Base-by-base conservation (phyloP, 225 moss, liverwort and hornwort genomes). In the Bryum argenteum region DNA sequence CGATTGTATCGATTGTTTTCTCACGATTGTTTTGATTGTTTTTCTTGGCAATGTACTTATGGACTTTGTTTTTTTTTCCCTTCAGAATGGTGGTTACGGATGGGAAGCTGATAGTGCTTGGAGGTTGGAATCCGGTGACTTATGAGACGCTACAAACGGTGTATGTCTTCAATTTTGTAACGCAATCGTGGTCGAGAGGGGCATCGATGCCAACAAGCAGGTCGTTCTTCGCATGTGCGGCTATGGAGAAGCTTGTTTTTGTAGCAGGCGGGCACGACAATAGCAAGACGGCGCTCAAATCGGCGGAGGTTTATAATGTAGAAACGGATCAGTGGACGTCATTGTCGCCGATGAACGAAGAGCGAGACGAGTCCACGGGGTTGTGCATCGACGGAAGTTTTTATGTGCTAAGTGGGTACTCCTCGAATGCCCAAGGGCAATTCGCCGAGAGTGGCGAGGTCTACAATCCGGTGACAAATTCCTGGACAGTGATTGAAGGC, bases 231-330 rank as follows among this genome's bases (percentile, higher is more conserved):
- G 89, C 93, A 8, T 93, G 93, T 48, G 89, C 84, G 18, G 83
- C 81, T 0, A 11, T 69, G 2, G 91, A 63, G 2, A 71, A 64
- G 8, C 47, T 59, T n/a, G 33, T 96, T 5, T 87, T 75, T 2
- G 71, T 96, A 10, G 93, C 93, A 11, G 96, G 96, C 16, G 96
- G 96, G 1, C 96, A 96, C 47, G 93, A 96, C 45, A 82, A 87
- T 18, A 47, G 41, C 70, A 96, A 96, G 75, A 76, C 68, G 1
- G 93, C 91, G 8, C 83, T 96, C 8, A 61, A 81, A 26, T 74
- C 96, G 1, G 90, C 89, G 0, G 91, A 87, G 16, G 69, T 86
- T 13, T 96, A 90, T 69, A 58, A 43, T 28, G 55, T 86, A 0
- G 89, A 81, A 0, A 69, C 78, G 20, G 70, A 96, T 40, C 55